phyloP scores from a whole-genome alignment of 2,329 filamentous ascomycete genomes.

The Pestalotiopsis sp. region DNA sequence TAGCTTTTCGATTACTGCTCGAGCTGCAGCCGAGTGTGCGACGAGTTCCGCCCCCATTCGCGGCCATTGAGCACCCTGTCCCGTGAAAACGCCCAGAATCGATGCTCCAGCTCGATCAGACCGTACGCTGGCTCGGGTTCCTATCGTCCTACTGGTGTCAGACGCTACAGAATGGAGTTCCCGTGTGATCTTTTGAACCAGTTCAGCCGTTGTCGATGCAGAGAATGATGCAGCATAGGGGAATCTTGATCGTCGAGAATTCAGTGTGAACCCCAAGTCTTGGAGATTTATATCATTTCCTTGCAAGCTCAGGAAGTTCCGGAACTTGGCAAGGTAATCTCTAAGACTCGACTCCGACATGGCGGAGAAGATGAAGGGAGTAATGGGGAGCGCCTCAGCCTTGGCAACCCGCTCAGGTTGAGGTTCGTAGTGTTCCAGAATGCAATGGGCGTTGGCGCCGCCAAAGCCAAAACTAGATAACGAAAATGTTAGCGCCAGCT shows the following conservation, averaged over 20 bases:
- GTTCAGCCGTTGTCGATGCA: no score
- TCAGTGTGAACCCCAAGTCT: no score
- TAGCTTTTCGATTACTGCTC: no score
- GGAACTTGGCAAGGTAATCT: no score
- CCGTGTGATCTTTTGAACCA: no score
- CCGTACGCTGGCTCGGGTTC: no score
- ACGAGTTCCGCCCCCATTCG: conserved; percentile 25
- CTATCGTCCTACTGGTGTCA: not conserved
- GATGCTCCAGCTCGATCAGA: conserved; percentile 10
- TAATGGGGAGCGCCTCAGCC: accelerated
- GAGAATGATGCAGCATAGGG: no score
- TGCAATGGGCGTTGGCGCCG: conserved; percentile 19
- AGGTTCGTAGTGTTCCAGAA: conserved; percentile 11
- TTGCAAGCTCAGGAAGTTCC: no score
- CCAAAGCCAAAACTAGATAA: conserved; percentile 18
- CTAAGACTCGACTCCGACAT: not conserved
- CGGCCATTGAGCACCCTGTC: conserved; percentile 32
- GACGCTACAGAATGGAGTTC: not conserved
- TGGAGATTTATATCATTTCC: no score
- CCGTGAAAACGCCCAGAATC: conserved; percentile 26
- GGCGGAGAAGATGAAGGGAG: not conserved
- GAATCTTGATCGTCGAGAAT: no score
- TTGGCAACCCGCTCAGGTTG: not conserved
- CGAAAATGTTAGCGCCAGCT: not conserved
- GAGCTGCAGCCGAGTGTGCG: no score